Evolutionary conservation across 1,284 basidiomycete genomes (phyloP).

Genomic region (Sparassis latifolia): DNA sequence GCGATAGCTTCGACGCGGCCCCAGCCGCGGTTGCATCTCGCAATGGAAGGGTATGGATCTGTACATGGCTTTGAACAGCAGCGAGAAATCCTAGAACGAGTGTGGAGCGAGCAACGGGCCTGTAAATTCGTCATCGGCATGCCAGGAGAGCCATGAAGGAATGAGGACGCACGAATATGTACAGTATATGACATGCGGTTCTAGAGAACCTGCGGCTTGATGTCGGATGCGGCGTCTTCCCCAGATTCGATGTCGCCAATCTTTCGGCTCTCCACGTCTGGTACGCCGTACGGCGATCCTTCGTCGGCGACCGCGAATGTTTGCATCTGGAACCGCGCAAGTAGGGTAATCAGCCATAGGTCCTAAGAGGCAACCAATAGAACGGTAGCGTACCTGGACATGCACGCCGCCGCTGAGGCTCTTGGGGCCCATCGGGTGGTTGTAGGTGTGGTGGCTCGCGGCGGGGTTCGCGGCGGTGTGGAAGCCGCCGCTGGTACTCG

Average conservation of each 20-base stretch:
- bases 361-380: not conserved
- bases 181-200: not conserved
- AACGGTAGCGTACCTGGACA: slow-evolving; percentile 36
- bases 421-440: slow-evolving; percentile 10
- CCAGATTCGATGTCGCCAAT: slow-evolving; percentile 4
- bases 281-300: slow-evolving; percentile 11
- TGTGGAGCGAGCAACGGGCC: not conserved
- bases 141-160: not conserved
- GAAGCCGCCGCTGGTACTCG: slow-evolving; percentile 8
- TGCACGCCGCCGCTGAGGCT: slow-evolving; percentile 36
- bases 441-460: slow-evolving; percentile 17
- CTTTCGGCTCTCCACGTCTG: slow-evolving; percentile 6
- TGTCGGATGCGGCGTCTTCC: slow-evolving; percentile 2
- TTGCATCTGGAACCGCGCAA: slow-evolving; percentile 18
- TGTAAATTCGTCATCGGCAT: not conserved
- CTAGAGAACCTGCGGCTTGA: slow-evolving; percentile 5
- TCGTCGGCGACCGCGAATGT: slow-evolving; percentile 24
- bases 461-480: slow-evolving; percentile 1
- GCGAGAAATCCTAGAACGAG: not conserved
- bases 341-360: not conserved
- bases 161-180: not conserved
- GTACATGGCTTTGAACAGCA: not conserved
- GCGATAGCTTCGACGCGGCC: too few relatives aligned
- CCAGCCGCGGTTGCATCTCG: not conserved
- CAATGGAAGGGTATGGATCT: not conserved